Evolutionary conservation across 441 rosid genomes (phyloP), one percentile per base, ranked within the genome.

Genomic region (Mallotus repandus): DNA sequence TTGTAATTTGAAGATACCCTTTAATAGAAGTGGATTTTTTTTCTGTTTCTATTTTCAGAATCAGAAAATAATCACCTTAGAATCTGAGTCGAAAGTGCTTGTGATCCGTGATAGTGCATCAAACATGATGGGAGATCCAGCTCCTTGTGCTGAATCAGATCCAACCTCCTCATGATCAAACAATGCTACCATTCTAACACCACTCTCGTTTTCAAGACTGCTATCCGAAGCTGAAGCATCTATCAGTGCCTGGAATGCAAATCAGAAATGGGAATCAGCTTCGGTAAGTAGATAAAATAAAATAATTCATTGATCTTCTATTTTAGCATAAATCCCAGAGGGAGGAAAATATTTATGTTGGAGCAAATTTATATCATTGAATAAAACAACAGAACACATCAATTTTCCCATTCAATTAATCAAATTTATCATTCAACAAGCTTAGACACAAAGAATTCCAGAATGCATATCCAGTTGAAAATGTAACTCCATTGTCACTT

Each of bases 111-210:
- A 89, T 69, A 96, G 77, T 78, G 98, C 97, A 78, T 96, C 99
- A 61, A 93, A 72, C 99, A 93, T 91, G 78, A 80, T 97, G 77
- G 97, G 97, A 75, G 99, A 96, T 48, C 98, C 97, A 77, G 98
- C 99, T 75, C 98, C 99, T 81, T 93, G 97, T 21, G 98, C 98
- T 73, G 99, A 96, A 71, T 81, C 35, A 66, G 99, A 96, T 59
- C 98, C 99, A 74, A 96, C 93, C 85, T 96, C 99, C 78, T 96
- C 98, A 10, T 94, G 98, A 86, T 96, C 99, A 84, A 94, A 96
- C 81, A 96, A 75, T 53, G 98, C 98, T 83, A 96, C 94, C 97
- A 94, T 81, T 87, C 98, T 89, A 73, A 96, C 92, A 73, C 96
- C 95, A 78, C 80, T 81, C 89, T 94, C 98, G 63, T 87, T 82